These are phyloP conservation scores for Buddleja alternifolia DNA, from an alignment of 257 asterid genomes.

Conservation along the genomic window DNA sequence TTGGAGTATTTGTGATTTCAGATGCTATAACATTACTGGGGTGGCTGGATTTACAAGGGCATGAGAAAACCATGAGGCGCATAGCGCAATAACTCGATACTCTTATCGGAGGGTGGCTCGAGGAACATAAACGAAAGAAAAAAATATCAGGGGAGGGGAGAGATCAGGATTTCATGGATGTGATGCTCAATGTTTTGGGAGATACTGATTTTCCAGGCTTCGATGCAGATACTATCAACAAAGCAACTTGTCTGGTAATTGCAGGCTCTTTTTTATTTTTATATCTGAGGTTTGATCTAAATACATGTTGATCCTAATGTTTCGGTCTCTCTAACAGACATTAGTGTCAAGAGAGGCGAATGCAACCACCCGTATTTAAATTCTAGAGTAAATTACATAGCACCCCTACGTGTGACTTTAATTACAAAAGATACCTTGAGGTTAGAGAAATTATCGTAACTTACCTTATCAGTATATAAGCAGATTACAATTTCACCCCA, in stretches of 20 bases:
- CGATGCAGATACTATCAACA: constrained; percentile 28
- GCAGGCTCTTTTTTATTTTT: not conserved
- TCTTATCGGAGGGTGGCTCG: constrained; percentile 23
- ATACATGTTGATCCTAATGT: too few relatives aligned
- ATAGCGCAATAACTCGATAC: constrained; percentile 25
- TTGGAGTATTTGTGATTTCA: too few relatives aligned
- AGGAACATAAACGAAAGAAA: constrained; percentile 14
- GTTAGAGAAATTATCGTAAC: too few relatives aligned
- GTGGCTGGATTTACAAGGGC: constrained; percentile 33
- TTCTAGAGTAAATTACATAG: too few relatives aligned
- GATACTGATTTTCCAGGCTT: constrained; percentile 6
- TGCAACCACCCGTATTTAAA: constrained; percentile 11
- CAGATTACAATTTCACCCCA: not conserved
- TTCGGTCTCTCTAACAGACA: too few relatives aligned
- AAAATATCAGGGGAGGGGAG: not conserved
- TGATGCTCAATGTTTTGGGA: constrained; percentile 26
- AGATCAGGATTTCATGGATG: constrained; percentile 37
- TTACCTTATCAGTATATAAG: constrained; percentile 23
- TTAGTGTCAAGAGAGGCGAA: constrained; percentile 31
- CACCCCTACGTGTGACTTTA: too few relatives aligned
- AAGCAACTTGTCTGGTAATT: constrained; percentile 36
- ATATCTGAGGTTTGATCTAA: too few relatives aligned
- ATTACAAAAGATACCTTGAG: too few relatives aligned
- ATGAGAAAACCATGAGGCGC: constrained; percentile 22
- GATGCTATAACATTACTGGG: too few relatives aligned